Conservation (phyloP, 140 eudicot genomes). For the Bidens hawaiensis region DNA sequence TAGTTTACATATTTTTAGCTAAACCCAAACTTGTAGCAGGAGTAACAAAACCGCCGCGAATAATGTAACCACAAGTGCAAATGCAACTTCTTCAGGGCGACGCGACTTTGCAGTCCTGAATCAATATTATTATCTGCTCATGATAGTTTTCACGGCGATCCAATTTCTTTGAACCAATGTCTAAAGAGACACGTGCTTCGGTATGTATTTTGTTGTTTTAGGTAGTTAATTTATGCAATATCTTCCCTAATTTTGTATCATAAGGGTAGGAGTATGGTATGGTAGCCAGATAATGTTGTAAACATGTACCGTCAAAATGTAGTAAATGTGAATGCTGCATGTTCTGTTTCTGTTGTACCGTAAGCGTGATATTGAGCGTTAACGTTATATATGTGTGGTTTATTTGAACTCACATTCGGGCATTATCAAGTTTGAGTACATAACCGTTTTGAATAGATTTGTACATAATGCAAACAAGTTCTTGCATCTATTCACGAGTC, state of each 20-base stretch:
- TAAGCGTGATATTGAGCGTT: not conserved
- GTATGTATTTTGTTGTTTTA: constrained; percentile 13
- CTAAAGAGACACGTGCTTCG: constrained; percentile 19
- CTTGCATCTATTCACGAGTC: no score
- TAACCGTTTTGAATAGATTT: not conserved
- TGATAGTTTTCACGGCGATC: not conserved
- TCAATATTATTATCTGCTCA: constrained; percentile 4
- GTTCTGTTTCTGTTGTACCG: constrained; percentile 9
- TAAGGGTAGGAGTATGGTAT: constrained; percentile 19
- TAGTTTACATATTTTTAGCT: not conserved
- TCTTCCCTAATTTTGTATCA: constrained; percentile 37
- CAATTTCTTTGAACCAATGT: constrained; percentile 10
- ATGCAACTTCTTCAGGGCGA: constrained; percentile 39
- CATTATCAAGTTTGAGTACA: not conserved
- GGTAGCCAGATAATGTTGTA: constrained; percentile 4
- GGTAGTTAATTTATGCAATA: not conserved
- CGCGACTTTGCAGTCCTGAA: constrained; percentile 16
- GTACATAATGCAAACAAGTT: no score
- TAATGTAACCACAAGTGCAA: constrained; percentile 43
- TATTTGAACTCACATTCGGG: not conserved
- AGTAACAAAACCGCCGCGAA: constrained; percentile 54
- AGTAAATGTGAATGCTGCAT: constrained; percentile 23
- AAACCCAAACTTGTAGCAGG: constrained; percentile 34
- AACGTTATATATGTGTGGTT: not conserved
- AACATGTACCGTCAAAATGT: constrained; percentile 25